phyloP scores from a whole-genome alignment of 2,329 filamentous ascomycete species.

The Diaporthe sp. region DNA sequence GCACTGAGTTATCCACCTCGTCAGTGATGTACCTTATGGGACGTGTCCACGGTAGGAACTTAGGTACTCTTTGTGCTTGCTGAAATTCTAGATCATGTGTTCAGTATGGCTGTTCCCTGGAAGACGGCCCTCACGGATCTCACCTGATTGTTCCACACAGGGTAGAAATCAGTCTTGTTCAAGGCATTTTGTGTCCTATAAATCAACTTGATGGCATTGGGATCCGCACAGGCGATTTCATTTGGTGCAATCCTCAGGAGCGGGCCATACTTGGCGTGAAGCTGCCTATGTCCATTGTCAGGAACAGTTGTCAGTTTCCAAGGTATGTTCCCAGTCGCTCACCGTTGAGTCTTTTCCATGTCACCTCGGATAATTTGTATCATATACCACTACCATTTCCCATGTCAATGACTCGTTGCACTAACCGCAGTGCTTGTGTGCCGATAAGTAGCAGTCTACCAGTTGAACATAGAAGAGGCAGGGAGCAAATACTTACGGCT shows the following conservation, averaged over 20 bases:
- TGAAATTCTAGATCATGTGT: constrained; percentile 1
- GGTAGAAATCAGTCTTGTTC: constrained; percentile 18
- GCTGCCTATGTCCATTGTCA: background rate
- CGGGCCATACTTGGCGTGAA: constrained; percentile 23
- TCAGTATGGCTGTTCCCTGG: background rate
- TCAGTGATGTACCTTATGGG: background rate
- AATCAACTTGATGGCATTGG: constrained; percentile 15
- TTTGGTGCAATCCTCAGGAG: constrained; percentile 23
- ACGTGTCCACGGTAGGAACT: background rate
- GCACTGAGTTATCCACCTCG: background rate
- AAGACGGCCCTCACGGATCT: background rate
- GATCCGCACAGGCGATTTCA: constrained; percentile 21
- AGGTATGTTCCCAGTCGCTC: background rate
- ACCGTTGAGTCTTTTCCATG: constrained; percentile 32
- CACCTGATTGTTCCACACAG: constrained; percentile 27
- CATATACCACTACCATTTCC: constrained; percentile 23
- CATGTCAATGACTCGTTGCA: background rate
- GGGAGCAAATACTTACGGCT: background rate
- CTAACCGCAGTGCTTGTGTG: background rate
- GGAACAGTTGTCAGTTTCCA: background rate
- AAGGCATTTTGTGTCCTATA: constrained; percentile 22
- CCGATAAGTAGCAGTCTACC: background rate
- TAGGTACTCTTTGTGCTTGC: constrained; percentile 26
- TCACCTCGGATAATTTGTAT: constrained; percentile 20
- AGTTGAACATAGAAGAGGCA: background rate